Evolutionary conservation across 176 grass and related monocot genomes (phyloP).

Genomic region (Zizania latifolia): DNA sequence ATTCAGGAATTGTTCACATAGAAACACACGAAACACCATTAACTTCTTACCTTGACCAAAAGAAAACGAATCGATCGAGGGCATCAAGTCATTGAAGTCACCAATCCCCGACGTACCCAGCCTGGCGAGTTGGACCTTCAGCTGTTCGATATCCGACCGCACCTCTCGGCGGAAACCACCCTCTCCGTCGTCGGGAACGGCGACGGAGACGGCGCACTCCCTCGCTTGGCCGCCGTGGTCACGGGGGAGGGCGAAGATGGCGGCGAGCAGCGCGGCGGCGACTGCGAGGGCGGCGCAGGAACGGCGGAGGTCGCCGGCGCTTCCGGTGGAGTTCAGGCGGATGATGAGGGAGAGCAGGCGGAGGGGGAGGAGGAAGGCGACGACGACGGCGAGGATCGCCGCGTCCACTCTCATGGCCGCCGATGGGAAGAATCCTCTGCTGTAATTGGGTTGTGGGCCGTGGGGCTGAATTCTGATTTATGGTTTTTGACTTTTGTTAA

Average conservation of each 20-base stretch:
- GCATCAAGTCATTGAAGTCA: background rate
- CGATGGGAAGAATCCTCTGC: background rate
- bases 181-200: background rate
- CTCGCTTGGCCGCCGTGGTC: background rate
- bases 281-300: constrained; percentile 21
- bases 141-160: constrained; percentile 34
- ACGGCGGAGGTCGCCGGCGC: constrained; percentile 9
- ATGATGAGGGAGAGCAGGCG: constrained; percentile 31
- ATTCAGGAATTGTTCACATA: background rate
- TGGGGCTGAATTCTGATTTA: no score
- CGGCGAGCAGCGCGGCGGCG: constrained; percentile 28
- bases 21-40: background rate
- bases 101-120: constrained; percentile 32
- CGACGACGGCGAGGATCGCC: constrained; percentile 34
- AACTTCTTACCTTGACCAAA: background rate
- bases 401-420: constrained; percentile 27
- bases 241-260: constrained; percentile 38
- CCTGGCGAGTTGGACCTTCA: constrained; percentile 33
- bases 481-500: no score
- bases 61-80: background rate
- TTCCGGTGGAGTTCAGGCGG: constrained; percentile 19
- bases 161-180: background rate
- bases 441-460: background rate
- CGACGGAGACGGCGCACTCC: constrained; percentile 12
- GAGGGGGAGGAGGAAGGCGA: constrained; percentile 44